Percentiles rank a stretch among this genome's conserved stretches.
These are phyloP conservation scores for Tricladium varicosporioides DNA, from an alignment of 2,329 filamentous ascomycete species.

Conservation along the genomic window DNA sequence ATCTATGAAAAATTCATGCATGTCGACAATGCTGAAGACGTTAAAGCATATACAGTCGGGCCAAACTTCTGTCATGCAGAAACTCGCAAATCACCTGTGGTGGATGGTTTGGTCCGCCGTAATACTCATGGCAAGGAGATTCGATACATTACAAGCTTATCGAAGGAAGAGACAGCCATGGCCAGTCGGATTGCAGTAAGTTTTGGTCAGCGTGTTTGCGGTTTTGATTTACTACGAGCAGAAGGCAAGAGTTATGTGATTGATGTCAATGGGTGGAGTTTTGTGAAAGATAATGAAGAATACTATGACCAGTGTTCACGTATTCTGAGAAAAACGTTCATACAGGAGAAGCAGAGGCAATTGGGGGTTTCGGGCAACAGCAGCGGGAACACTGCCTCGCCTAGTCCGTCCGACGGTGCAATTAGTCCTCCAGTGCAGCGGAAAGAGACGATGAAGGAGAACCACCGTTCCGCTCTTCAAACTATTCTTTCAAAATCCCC, in stretches of 20 bases:
- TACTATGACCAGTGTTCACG: constrained; percentile 91
- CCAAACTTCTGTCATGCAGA: constrained; percentile 93
- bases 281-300: constrained; percentile 98
- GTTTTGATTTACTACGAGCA: constrained; percentile 89
- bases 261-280: constrained; percentile 99
- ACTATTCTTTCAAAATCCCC: constrained; percentile 59
- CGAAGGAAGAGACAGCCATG: constrained; percentile 76
- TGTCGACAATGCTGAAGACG: constrained; percentile 95
- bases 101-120: constrained; percentile 90
- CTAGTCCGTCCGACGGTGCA: constrained; percentile 17
- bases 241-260: constrained; percentile 94
- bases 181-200: constrained; percentile 86
- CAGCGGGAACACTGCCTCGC: constrained; percentile 14
- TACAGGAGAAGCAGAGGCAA: constrained; percentile 70
- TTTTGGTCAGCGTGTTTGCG: constrained; percentile 93
- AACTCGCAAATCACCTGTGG: constrained; percentile 94
- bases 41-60: constrained; percentile 97
- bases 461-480: constrained; percentile 51
- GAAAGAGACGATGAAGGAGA: constrained; percentile 36
- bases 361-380: constrained; percentile 41
- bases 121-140: constrained; percentile 98
- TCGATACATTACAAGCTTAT: constrained; percentile 86
- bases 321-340: constrained; percentile 85
- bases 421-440: constrained; percentile 12
- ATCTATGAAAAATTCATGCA: constrained; percentile 97